Conservation (phyloP, 2,329 filamentous ascomycete species). For the Alternaria dauci region DNA sequence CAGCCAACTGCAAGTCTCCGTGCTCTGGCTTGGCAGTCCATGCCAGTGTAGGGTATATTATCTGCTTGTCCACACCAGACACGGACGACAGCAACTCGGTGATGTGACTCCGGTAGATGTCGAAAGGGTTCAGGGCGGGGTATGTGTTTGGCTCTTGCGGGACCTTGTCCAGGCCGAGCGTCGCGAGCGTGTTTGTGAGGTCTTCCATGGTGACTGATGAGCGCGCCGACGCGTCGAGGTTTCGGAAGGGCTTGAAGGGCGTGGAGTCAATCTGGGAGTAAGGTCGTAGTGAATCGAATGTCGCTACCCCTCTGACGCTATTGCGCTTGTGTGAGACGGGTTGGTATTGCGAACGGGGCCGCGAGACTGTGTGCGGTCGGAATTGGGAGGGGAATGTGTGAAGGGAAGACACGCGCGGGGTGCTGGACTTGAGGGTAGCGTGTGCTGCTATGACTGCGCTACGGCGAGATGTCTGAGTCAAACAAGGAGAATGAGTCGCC, state of each 20-base stretch:
- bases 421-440: background rate
- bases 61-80: conserved; percentile 72
- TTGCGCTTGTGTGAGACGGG: conserved; percentile 8
- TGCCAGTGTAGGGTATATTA: conserved; percentile 78
- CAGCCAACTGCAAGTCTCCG: conserved; percentile 80
- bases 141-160: conserved; percentile 56
- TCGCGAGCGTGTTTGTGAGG: conserved; percentile 47
- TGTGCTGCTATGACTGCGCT: conserved; percentile 17
- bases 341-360: conserved; percentile 11
- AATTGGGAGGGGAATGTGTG: conserved; percentile 8
- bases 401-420: conserved; percentile 8
- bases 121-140: conserved; percentile 76
- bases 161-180: conserved; percentile 50
- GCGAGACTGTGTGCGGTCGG: conserved; percentile 14
- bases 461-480: conserved; percentile 36
- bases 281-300: conserved; percentile 16
- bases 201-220: conserved; percentile 45
- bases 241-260: conserved; percentile 31
- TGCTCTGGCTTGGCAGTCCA: conserved; percentile 84
- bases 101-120: conserved; percentile 81
- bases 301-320: background rate
- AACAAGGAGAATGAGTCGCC: conserved; percentile 42
- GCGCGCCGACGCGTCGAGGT: conserved; percentile 37
- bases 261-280: conserved; percentile 25
- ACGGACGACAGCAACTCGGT: conserved; percentile 72